These are phyloP conservation scores for Xylaria castorea DNA, from an alignment of 495 filamentous ascomycete species.

Conservation along the genomic window DNA sequence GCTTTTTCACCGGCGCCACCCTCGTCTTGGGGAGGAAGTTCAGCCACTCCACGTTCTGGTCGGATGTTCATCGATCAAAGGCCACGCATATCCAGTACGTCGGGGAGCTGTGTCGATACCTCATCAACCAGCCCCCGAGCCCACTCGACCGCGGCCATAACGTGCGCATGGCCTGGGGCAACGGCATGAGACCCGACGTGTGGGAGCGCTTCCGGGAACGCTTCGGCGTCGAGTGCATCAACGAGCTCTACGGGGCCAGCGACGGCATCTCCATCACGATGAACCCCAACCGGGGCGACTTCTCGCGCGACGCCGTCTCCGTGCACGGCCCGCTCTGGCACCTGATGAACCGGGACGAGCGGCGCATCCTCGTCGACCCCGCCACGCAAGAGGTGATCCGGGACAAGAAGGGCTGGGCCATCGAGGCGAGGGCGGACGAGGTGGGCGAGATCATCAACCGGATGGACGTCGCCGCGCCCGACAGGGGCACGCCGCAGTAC, in stretches of 20 bases:
- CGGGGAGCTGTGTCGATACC: constrained; percentile 78
- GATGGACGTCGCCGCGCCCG: constrained; percentile 49
- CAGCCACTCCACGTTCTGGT: constrained; percentile 75
- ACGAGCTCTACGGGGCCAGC: constrained; percentile 69
- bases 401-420: constrained; percentile 69
- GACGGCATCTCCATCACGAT: constrained; percentile 63
- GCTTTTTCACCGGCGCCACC: constrained; percentile 62
- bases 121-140: constrained; percentile 70
- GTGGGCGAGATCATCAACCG: constrained; percentile 77
- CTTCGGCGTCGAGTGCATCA: constrained; percentile 63
- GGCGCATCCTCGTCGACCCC: constrained; percentile 71
- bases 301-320: constrained; percentile 64
- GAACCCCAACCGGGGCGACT: constrained; percentile 64
- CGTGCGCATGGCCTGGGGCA: constrained; percentile 72
- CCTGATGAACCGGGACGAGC: constrained; percentile 55
- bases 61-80: constrained; percentile 69
- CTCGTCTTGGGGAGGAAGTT: constrained; percentile 74
- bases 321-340: constrained; percentile 70
- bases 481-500: constrained; percentile 67
- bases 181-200: constrained; percentile 78
- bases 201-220: constrained; percentile 72
- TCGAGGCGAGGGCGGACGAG: constrained; percentile 62
- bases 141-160: constrained; percentile 69
- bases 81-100: constrained; percentile 79
- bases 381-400: constrained; percentile 69